Evolutionary conservation across 1,284 basidiomycete genomes (phyloP).

Genomic region (Coriolopsis trogii): DNA sequence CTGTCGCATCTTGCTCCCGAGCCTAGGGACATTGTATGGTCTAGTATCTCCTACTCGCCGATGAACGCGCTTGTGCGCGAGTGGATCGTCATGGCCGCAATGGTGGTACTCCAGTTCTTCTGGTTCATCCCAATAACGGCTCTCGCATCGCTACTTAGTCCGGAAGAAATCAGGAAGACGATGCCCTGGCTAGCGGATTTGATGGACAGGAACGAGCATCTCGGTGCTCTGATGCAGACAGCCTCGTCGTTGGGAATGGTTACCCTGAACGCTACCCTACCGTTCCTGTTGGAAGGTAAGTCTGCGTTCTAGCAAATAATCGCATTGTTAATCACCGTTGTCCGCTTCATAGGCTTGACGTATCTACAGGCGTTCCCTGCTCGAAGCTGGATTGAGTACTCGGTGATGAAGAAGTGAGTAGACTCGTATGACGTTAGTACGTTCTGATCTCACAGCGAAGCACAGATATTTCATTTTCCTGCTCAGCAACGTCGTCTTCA

Average conservation of each 20-base stretch:
- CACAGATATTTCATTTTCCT: slow-evolving; percentile 92
- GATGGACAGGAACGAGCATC: slow-evolving; percentile 79
- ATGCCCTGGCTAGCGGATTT: slow-evolving; percentile 83
- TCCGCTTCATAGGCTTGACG: slow-evolving; percentile 63
- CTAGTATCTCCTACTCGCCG: slow-evolving; percentile 75
- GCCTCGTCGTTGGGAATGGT: slow-evolving; percentile 91
- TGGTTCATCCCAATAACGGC: slow-evolving; percentile 89
- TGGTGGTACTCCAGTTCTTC: slow-evolving; percentile 75
- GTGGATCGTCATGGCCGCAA: slow-evolving; percentile 42
- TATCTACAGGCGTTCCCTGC: slow-evolving; percentile 90
- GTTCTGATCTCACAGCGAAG: neutral
- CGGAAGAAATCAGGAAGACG: slow-evolving; percentile 88
- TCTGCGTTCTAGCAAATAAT: neutral
- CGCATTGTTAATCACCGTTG: neutral
- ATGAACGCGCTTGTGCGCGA: slow-evolving; percentile 41
- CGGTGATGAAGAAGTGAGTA: slow-evolving; percentile 85
- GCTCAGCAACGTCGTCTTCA: slow-evolving; percentile 93
- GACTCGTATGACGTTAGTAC: neutral
- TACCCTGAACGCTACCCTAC: slow-evolving; percentile 85
- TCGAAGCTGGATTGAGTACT: slow-evolving; percentile 92
- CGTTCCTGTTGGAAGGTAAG: slow-evolving; percentile 87
- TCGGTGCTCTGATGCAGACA: slow-evolving; percentile 90
- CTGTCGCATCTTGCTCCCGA: slow-evolving; percentile 85
- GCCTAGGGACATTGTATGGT: slow-evolving; percentile 95
- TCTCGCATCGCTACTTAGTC: slow-evolving; percentile 85